A percentile compares a stretch with the other conserved stretches of the same genome.
These are phyloP conservation scores for Nemania sp. DNA, from an alignment of 2,329 filamentous ascomycete species.

Conservation along the genomic window DNA sequence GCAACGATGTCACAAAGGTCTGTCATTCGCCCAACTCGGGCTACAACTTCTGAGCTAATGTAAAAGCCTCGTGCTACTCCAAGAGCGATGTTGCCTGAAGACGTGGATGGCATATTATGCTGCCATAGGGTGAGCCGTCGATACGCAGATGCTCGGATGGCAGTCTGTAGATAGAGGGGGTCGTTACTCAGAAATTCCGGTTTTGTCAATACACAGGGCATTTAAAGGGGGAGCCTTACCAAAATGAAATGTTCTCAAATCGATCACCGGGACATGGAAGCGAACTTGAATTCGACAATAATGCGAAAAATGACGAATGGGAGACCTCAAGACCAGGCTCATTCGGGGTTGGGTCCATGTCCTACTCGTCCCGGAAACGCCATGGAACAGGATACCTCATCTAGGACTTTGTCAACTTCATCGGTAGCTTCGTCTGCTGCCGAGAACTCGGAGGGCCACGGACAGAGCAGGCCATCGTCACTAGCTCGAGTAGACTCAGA, in stretches of 20 bases:
- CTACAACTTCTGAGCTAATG: constrained; percentile 24
- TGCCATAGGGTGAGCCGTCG: constrained; percentile 15
- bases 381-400: not conserved
- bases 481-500: not conserved
- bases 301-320: constrained; percentile 20
- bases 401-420: not conserved
- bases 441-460: not conserved
- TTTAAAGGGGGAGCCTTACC: constrained; percentile 8
- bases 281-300: not conserved
- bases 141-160: constrained; percentile 19
- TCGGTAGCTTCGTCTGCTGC: constrained; percentile 3
- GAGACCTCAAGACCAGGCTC: constrained; percentile 14
- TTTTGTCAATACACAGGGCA: constrained; percentile 1
- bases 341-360: constrained; percentile 1
- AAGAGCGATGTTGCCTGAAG: constrained; percentile 24
- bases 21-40: constrained; percentile 23
- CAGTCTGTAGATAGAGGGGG: constrained; percentile 7
- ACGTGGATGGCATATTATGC: constrained; percentile 16
- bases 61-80: constrained; percentile 21
- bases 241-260: constrained; percentile 2
- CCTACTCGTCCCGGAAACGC: not conserved
- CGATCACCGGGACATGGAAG: not conserved
- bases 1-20: constrained; percentile 14
- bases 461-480: not conserved
- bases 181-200: not conserved